These are phyloP conservation scores for Cryomyces minteri DNA, from an alignment of 495 filamentous ascomycete genomes.

Conservation along the genomic window DNA sequence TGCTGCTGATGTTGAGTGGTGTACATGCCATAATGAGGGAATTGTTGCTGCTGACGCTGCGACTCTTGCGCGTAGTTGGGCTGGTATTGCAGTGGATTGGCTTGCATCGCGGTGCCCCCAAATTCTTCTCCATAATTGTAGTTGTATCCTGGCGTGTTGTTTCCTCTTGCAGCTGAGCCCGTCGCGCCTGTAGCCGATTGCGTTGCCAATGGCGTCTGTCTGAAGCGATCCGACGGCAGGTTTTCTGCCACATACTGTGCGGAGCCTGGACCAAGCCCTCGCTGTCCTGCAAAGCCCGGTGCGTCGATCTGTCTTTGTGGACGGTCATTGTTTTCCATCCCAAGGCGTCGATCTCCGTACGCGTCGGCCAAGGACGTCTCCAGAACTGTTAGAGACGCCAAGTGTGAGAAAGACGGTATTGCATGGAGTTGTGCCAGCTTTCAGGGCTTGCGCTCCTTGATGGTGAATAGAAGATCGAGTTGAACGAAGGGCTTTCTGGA, in stretches of 20 bases:
- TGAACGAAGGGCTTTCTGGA: neutral
- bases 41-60: constrained; percentile 12
- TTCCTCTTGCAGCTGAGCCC: constrained; percentile 18
- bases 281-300: constrained; percentile 13
- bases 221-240: constrained; percentile 14
- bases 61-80: constrained; percentile 32
- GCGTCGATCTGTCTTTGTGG: constrained; percentile 17
- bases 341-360: constrained; percentile 9
- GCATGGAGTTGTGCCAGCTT: constrained; percentile 22
- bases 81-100: constrained; percentile 32
- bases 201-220: constrained; percentile 12
- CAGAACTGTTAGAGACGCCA: constrained; percentile 17
- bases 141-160: constrained; percentile 30
- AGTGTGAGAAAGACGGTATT: constrained; percentile 22
- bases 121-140: constrained; percentile 39
- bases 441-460: neutral
- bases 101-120: constrained; percentile 26
- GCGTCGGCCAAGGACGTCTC: constrained; percentile 9
- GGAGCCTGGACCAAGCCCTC: constrained; percentile 6
- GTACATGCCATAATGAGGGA: constrained; percentile 25
- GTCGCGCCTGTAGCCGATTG: constrained; percentile 15
- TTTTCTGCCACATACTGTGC: constrained; percentile 12
- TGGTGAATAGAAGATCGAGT: neutral
- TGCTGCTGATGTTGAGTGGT: constrained; percentile 61
- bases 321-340: constrained; percentile 25